These are phyloP conservation scores for Trichoderma polysporum DNA, from an alignment of 2,329 filamentous ascomycete species.

Conservation along the genomic window DNA sequence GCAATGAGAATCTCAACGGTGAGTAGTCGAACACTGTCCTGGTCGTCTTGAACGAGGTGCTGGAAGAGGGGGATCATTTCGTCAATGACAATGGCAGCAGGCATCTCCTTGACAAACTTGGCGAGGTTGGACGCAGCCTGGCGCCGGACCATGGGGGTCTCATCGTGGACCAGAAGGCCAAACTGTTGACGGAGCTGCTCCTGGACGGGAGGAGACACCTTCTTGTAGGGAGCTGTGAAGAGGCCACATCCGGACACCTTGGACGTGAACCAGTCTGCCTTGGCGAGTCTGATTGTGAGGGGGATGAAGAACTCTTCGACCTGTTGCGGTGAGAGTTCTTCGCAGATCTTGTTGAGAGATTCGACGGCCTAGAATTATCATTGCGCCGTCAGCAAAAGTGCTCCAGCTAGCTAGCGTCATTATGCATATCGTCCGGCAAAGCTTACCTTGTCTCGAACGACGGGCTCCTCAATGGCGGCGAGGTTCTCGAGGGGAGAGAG, in stretches of 20 bases:
- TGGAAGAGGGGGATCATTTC: constrained; percentile 99
- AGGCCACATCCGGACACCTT: constrained; percentile 98
- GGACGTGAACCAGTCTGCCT: constrained; percentile 99
- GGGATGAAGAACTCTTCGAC: constrained; percentile 98
- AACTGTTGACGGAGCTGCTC: constrained; percentile 92
- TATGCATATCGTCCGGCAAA: constrained; percentile 25
- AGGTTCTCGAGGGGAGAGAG: constrained; percentile 97
- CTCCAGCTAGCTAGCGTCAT: constrained; percentile 1
- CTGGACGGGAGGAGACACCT: constrained; percentile 83
- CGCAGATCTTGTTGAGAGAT: constrained; percentile 98
- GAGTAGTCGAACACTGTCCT: constrained; percentile 93
- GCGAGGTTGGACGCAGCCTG: constrained; percentile 94
- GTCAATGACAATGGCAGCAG: constrained; percentile 84
- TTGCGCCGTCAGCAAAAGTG: constrained; percentile 19
- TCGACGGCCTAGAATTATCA: constrained; percentile 74
- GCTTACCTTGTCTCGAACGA: constrained; percentile 92
- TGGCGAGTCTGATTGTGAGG: constrained; percentile 90
- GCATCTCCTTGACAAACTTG: constrained; percentile 98
- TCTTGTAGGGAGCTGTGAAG: constrained; percentile 89
- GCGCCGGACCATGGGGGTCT: constrained; percentile 98
- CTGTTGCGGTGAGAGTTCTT: constrained; percentile 84
- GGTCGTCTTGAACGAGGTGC: constrained; percentile 92
- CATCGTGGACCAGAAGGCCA: constrained; percentile 89
- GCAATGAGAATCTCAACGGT: constrained; percentile 96
- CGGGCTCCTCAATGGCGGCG: constrained; percentile 95